Evolutionary conservation across 2,329 filamentous ascomycete genomes (phyloP), one percentile per base, ranked within the genome.

Genomic region (Pseudomassariella vexata): DNA sequence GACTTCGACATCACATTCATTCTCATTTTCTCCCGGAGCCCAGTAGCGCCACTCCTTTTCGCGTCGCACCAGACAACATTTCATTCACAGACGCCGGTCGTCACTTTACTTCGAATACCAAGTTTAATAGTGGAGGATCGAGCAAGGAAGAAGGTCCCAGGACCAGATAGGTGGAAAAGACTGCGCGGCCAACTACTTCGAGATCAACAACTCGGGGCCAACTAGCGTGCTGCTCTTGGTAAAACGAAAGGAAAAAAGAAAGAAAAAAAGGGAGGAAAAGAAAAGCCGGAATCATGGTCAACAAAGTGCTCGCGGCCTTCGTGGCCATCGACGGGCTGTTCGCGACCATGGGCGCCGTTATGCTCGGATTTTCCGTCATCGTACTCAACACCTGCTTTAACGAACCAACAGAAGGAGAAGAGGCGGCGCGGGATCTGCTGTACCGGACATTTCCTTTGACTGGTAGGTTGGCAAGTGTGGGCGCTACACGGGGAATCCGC

Each of bases 321-420:
- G 48, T 73, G 41, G 54, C 52, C 41, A 55, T 60, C 48, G 68
- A 74, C 50, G 39, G 59, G 35, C 52, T 76, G 44, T 76, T 77
- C 53, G 62, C 70, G 42, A 48, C 59, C 34, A 69, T 70, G 38
- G 73, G 73, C 34, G 62, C 66, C 44, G 55, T 77, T 49, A 65
- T 72, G 51, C 55, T 78, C 39, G 70, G 62, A 36, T 76, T 76
- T 54, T 69, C 63, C 32, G 50, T 76, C 52, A 59, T 75, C 45
- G 69, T 71, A 42, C 58, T 60, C 46, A 66, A 63, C 38, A 56
- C 61, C 36, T 59, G 63, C 52, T 56, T 61, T 51, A 51, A 68
- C 39, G 30, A 42, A 9, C 60, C 70, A 19, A 50, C 45, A 4
- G 57, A 66, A 25, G 73, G 73, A 34, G 47, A 55, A 34, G 57